Conservation (phyloP, 805 yeast species). For the Candida arabinofermentans region DNA sequence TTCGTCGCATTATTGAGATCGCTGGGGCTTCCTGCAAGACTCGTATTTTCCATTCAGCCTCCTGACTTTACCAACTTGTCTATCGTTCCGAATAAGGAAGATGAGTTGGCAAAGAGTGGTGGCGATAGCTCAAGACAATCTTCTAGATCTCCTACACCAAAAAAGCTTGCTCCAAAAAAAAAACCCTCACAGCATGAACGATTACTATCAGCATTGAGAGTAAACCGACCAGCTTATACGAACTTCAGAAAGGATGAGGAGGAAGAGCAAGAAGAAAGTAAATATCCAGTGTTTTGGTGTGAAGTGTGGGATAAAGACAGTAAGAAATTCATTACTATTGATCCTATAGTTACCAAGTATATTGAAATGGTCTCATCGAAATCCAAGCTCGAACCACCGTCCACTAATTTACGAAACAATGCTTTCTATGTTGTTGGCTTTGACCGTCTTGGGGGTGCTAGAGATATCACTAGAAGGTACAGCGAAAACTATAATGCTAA, state of each 20-base stretch:
- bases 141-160: conserved; percentile 5
- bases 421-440: conserved; percentile 75
- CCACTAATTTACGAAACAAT: conserved; percentile 50
- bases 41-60: conserved; percentile 83
- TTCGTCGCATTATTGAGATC: conserved; percentile 74
- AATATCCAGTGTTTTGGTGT: conserved; percentile 82
- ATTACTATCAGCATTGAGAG: conserved; percentile 24
- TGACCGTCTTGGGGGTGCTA: conserved; percentile 58
- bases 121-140: conserved; percentile 7
- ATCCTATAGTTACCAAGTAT: conserved; percentile 62
- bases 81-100: conserved; percentile 6
- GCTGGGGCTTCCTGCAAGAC: conserved; percentile 64
- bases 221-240: conserved; percentile 20
- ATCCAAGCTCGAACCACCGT: conserved; percentile 60
- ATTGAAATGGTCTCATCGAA: conserved; percentile 59
- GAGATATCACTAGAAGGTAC: conserved; percentile 86
- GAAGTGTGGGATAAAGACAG: conserved; percentile 85
- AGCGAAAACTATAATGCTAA: conserved; percentile 67
- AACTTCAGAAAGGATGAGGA: conserved; percentile 7
- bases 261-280: conserved; percentile 9
- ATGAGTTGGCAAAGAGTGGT: conserved; percentile 18
- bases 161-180: conserved; percentile 4
- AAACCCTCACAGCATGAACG: conserved; percentile 26
- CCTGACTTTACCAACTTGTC: conserved; percentile 66
- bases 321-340: conserved; percentile 79